These are phyloP conservation scores for Coniella vitis DNA, from an alignment of 2,329 filamentous ascomycete genomes.

Conservation along the genomic window DNA sequence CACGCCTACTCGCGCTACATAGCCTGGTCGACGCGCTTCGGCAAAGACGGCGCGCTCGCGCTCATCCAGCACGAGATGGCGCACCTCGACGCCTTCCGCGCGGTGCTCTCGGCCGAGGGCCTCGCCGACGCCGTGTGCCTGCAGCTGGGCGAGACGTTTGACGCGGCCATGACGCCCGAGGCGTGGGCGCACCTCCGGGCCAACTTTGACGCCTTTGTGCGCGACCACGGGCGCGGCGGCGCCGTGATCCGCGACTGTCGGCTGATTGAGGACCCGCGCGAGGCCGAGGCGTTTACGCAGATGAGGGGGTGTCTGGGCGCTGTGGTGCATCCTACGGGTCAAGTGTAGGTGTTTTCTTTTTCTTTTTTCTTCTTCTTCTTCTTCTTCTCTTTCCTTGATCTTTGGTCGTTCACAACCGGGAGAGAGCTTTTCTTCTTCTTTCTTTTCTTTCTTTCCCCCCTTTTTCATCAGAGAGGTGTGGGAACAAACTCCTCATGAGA, in stretches of 20 bases:
- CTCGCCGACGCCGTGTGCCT: constrained; percentile 24
- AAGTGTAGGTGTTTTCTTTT: constrained; percentile 10
- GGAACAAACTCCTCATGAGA: too few species aligned
- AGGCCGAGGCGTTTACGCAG: constrained; percentile 25
- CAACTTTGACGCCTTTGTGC: constrained; percentile 22
- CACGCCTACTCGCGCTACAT: constrained; percentile 26
- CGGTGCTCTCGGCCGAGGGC: constrained; percentile 14
- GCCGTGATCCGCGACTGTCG: constrained; percentile 22
- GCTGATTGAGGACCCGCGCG: constrained; percentile 17
- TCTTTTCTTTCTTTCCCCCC: too few species aligned
- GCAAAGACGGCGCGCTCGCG: constrained; percentile 22
- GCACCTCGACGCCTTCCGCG: constrained; percentile 20
- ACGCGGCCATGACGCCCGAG: constrained; percentile 26
- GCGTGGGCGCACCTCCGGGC: constrained; percentile 23
- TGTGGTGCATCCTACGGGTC: constrained; percentile 22
- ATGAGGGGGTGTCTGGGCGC: constrained; percentile 25
- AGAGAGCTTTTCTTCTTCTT: too few species aligned
- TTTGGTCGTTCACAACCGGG: too few species aligned
- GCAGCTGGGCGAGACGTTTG: constrained; percentile 26
- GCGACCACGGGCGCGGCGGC: constrained; percentile 23
- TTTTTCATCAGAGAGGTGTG: too few species aligned
- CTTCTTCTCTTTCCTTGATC: too few species aligned
- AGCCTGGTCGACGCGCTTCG: constrained; percentile 23
- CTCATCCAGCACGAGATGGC: constrained; percentile 25
- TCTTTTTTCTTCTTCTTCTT: too few species aligned